Evolutionary conservation across 1,284 basidiomycete genomes (phyloP), one percentile per base, ranked within the genome.

Genomic region (Takashimella koratensis): DNA sequence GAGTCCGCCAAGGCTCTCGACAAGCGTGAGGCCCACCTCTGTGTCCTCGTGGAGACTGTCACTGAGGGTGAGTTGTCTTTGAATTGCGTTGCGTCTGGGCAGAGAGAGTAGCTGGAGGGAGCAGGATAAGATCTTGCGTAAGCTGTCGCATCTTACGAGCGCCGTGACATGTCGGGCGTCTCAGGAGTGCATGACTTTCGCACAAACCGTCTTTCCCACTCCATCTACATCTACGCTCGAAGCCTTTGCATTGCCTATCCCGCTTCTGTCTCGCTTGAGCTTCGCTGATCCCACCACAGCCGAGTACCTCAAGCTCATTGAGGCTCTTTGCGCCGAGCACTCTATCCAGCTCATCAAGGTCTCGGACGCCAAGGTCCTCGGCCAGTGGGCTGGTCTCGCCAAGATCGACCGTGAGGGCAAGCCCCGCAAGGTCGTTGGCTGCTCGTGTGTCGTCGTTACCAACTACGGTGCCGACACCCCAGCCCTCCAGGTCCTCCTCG

Each of bases 321-420:
- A 98, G 82, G 95, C 94, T 51, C 90, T 98, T 75, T 98, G 95
- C 79, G 90, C 91, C 66, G 94, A 97, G 83, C 91, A 97, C 86
- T 93, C 93, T 79, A 97, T 98, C 81, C 93, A 95, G 84, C 82
- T 98, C 65, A 97, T 98, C 87, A 97, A 97, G 82, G 92, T 98
- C 73, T 81, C 81, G 51, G 95, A 98, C 80, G 89, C 91, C 75
- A 98, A 98, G 82, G 86, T 95, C 66, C 87, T 98, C 71, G 95
- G 94, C 56, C 90, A 88, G 71, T 98, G 95, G 95, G 93, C 92
- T 70, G 95, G 95, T 78, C 85, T 98, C 62, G 97, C 94, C 86
- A 96, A 96, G 83, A 96, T 98, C 77, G 94, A 98, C 82, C 86
- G 92, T 71, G 95, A 98, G 82, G 95, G 95, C 70, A 98, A 97